phyloP scores from a whole-genome alignment of 768 basidiomycete genomes.

The Neoboletus subvelutipes region DNA sequence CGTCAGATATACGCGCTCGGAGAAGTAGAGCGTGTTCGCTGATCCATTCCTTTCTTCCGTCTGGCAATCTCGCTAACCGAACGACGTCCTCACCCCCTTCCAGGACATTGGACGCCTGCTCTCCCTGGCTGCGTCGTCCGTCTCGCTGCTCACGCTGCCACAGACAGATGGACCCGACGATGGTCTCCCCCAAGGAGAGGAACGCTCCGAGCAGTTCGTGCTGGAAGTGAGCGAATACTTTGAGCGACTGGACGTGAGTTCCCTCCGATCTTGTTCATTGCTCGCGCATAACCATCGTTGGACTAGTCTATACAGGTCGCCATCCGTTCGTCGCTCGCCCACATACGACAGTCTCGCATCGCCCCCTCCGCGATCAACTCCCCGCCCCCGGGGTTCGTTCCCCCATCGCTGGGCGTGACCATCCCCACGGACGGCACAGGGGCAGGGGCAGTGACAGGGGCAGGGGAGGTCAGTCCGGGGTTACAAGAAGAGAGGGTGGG shows the following conservation, averaged over 20 bases:
- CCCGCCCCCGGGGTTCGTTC: slow-evolving; percentile 68
- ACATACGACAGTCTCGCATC: slow-evolving; percentile 78
- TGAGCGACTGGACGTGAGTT: slow-evolving; percentile 70
- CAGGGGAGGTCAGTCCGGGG: slow-evolving; percentile 48
- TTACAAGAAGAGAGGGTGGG: slow-evolving; percentile 77
- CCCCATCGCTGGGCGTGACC: slow-evolving; percentile 76
- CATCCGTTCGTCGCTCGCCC: slow-evolving; percentile 76
- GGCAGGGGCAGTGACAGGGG: background rate
- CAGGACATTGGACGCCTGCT: slow-evolving; percentile 80
- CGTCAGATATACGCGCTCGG: slow-evolving; percentile 79
- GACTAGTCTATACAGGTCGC: slow-evolving; percentile 69
- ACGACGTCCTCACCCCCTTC: background rate
- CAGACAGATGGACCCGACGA: slow-evolving; percentile 74
- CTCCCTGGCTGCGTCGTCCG: slow-evolving; percentile 72
- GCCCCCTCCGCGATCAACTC: slow-evolving; percentile 88
- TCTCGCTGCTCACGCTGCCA: slow-evolving; percentile 77
- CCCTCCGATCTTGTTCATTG: slow-evolving; percentile 8
- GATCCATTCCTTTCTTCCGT: background rate
- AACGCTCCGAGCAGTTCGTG: slow-evolving; percentile 83
- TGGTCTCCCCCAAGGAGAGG: slow-evolving; percentile 73
- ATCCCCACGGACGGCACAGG: slow-evolving; percentile 43
- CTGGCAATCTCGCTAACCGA: background rate
- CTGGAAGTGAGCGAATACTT: slow-evolving; percentile 85
- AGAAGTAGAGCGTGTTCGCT: slow-evolving; percentile 71
- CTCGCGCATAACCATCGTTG: background rate